Evolutionary conservation across 192 early-diverging fungal genomes (phyloP), one percentile per base, ranked within the genome.

Genomic region (Gonapodya sp.): DNA sequence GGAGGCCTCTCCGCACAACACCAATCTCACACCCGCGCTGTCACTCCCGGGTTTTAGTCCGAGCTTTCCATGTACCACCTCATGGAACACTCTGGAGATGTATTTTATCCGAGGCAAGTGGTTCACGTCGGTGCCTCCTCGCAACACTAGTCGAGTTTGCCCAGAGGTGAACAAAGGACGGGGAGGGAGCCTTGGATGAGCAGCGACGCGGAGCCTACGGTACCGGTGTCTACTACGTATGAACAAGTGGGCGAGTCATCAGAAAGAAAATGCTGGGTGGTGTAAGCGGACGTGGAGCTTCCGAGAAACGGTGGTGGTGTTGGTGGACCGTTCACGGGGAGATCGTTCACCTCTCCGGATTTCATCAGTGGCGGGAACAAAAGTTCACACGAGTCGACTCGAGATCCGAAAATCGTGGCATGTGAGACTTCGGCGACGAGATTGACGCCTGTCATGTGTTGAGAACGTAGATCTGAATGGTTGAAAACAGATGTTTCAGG

Each of bases 141-240:
- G 75, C 18, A 77, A 34, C 8, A 33, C 14, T 2, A 77, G 30
- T 34, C 34, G 30, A 2, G 30, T 77, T 18, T 31, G 30, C 18
- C 75, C 75, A 34, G 75, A 33, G 2, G 2, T 2, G 34, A 77
- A 31, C 8, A 77, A 33, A 77, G 75, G 75, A 77, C 75, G 8
- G 75, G 75, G 30, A 77, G 75, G 8, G 75, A 18, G 31, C 8
- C 75, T 34, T 77, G 75, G 75, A 77, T 77, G 30, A 77, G 75
- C 18, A 77, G 75, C 31, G 34, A 16, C 18, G 34, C 34, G 8
- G 75, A 77, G 16, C 75, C 75, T 2, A 33, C 75, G 75, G 75
- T 77, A 2, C 75, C 75, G 8, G 75, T 77, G 75, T 77, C 75
- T 2, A 2, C 2, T 2, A 31, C 75, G 75, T 32, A 77, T 8